Percentiles rank a stretch among this genome's conserved stretches.
Conservation (phyloP, 768 basidiomycete genomes). For the Porphyrellus cyaneotinctus region DNA sequence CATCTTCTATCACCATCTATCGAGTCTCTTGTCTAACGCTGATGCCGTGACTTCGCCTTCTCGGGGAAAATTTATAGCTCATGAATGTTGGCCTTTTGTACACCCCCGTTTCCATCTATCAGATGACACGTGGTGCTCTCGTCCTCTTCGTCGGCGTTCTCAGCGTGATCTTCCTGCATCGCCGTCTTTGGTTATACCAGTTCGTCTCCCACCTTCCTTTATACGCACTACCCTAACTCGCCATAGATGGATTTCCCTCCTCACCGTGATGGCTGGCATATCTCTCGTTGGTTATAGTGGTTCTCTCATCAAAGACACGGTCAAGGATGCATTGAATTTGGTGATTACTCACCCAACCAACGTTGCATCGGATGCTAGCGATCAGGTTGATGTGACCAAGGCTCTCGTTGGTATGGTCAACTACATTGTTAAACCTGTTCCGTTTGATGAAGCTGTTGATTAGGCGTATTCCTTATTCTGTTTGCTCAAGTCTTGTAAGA, state of each 20-base stretch:
- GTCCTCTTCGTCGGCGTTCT: slow-evolving; percentile 92
- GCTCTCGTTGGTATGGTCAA: slow-evolving; percentile 61
- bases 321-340: slow-evolving; percentile 42
- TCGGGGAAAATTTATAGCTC: slow-evolving; percentile 38
- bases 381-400: slow-evolving; percentile 60
- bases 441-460: slow-evolving; percentile 12
- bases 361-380: slow-evolving; percentile 42
- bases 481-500: slow-evolving; percentile 93
- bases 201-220: slow-evolving; percentile 30
- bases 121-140: slow-evolving; percentile 92
- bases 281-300: slow-evolving; percentile 85
- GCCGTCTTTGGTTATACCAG: slow-evolving; percentile 87
- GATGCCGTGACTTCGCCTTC: slow-evolving; percentile 15
- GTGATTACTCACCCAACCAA: slow-evolving; percentile 19
- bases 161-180: slow-evolving; percentile 85
- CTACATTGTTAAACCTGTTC: slow-evolving; percentile 12
- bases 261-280: slow-evolving; percentile 84
- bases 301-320: slow-evolving; percentile 75
- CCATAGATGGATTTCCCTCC: slow-evolving; percentile 80
- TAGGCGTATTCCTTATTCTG: slow-evolving; percentile 86
- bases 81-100: slow-evolving; percentile 97
- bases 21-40: slow-evolving; percentile 11
- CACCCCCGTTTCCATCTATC: slow-evolving; percentile 96
- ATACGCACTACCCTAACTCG: slow-evolving; percentile 1
- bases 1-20: slow-evolving; percentile 8